Base-by-base conservation (phyloP, 768 basidiomycete genomes). In the Botryobasidium botryosum region DNA sequence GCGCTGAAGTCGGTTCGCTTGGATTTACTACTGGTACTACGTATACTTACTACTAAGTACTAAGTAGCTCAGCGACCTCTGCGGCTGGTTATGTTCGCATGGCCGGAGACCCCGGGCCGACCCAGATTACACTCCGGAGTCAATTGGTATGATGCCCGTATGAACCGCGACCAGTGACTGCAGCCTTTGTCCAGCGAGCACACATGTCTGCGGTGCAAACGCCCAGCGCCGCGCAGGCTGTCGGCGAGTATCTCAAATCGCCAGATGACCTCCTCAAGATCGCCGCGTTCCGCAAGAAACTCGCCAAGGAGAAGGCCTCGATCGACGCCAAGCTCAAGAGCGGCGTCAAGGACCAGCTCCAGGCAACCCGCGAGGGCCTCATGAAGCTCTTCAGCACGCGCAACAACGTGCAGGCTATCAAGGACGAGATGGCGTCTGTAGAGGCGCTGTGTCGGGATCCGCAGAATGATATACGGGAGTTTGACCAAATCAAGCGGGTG, bases 401-500 rank as follows among this genome's bases (percentile, higher is more conserved):
- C 29, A 70, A 71, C 38, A 75, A 84, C 56, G 77, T 88, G 23
- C 82, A 86, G 58, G 65, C 71, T 13, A 70, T 90, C 52, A 82
- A 79, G 62, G 86, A 92, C 51, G 82, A 87, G 60, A 81, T 91
- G 80, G 70, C 69, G 40, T 71, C 73, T 42, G 70, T 87, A 44
- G 85, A 90, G 54, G 75, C 71, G 56, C 63, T 78, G 54, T 82
- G 77, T 58, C 68, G 69, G 33, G 83, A 88, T 56, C 81, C 85
- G 8, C 66, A 74, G 52, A 78, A 77, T 46, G 66, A 71, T 13
- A 81, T 88, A 7, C 68, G 78, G 24, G 96, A 84, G 7, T 96
- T 92, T 59, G 87, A 88, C 64, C 91, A 94, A 64, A 94, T 97
- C 57, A 85, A 83, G 57, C 71, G 90, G 61, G 92, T 94, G 56